Evolutionary conservation across 306 rosid genomes (phyloP).

Genomic region (Malus fusca): DNA sequence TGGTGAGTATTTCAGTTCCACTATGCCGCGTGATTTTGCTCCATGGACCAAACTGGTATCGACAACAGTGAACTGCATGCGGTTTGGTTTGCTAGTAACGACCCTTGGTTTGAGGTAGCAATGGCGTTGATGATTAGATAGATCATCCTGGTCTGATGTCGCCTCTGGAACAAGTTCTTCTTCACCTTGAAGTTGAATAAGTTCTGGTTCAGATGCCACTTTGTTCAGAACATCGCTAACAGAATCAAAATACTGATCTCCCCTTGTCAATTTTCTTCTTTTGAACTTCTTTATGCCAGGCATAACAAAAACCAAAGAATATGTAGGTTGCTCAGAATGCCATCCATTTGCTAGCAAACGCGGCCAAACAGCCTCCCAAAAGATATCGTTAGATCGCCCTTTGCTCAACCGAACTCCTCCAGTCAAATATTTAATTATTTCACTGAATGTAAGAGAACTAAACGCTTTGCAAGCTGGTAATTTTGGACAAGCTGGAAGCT

Average conservation of each 20-base stretch:
- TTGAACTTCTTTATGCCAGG: constrained; percentile 75
- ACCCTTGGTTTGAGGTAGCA: constrained; percentile 64
- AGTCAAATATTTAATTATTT: constrained; percentile 49
- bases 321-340: constrained; percentile 67
- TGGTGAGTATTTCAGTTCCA: constrained; percentile 42
- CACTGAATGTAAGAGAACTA: constrained; percentile 55
- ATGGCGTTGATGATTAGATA: constrained; percentile 35
- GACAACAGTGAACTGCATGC: constrained; percentile 40
- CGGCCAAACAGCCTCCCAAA: constrained; percentile 96
- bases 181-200: constrained; percentile 57
- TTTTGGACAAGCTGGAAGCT: constrained; percentile 21
- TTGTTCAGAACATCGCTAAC: constrained; percentile 69
- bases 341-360: constrained; percentile 78
- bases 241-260: constrained; percentile 68
- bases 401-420: constrained; percentile 70
- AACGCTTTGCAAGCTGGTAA: constrained; percentile 42
- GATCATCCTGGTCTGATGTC: constrained; percentile 39
- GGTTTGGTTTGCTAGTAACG: constrained; percentile 21
- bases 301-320: constrained; percentile 52
- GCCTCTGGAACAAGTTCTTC: constrained; percentile 34
- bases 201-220: constrained; percentile 68
- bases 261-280: constrained; percentile 59
- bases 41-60: constrained; percentile 46
- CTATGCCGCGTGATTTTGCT: constrained; percentile 38
- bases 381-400: constrained; percentile 56